Conservation (phyloP, 768 basidiomycete genomes). For the Solioccasus polychromus region DNA sequence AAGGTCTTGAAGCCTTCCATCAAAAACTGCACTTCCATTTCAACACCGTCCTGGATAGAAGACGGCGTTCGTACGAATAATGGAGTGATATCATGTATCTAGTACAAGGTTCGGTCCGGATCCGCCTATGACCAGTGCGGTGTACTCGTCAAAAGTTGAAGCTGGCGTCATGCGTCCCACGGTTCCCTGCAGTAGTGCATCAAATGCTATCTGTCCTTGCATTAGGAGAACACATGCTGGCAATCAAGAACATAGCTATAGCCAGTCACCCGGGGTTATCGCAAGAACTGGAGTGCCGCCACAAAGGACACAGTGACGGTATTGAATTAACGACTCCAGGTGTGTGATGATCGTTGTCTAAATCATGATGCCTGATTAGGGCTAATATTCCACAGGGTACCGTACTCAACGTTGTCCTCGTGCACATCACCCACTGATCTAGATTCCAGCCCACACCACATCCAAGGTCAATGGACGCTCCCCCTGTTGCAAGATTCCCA, state of each 20-base stretch:
- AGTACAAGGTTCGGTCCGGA: too few relatives aligned
- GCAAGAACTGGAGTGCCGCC: too few relatives aligned
- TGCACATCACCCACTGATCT: constrained; percentile 12
- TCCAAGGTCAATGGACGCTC: background rate
- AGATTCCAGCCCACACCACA: constrained; percentile 16
- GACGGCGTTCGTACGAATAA: constrained; percentile 20
- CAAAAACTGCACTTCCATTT: constrained; percentile 13
- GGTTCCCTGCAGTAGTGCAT: too few relatives aligned
- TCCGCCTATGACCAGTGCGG: too few relatives aligned
- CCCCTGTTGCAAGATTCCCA: too few relatives aligned
- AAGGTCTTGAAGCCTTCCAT: constrained; percentile 1
- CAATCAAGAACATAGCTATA: background rate
- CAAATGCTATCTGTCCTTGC: too few relatives aligned
- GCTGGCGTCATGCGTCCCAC: background rate
- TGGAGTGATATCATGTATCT: constrained; percentile 1
- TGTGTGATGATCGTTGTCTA: constrained; percentile 6
- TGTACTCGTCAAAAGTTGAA: too few relatives aligned
- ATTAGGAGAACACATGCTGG: too few relatives aligned
- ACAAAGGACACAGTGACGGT: too few relatives aligned
- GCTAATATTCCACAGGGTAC: constrained; percentile 3
- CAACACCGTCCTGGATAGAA: background rate
- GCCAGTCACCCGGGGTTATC: background rate
- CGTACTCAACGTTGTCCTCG: constrained; percentile 10
- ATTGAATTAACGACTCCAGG: too few relatives aligned
- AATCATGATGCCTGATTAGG: constrained; percentile 4